Percentiles rank a stretch among this genome's conserved stretches.
These are phyloP conservation scores for Pythium plurisporium DNA, from an alignment of 352 stramenopile species.

Conservation along the genomic window DNA sequence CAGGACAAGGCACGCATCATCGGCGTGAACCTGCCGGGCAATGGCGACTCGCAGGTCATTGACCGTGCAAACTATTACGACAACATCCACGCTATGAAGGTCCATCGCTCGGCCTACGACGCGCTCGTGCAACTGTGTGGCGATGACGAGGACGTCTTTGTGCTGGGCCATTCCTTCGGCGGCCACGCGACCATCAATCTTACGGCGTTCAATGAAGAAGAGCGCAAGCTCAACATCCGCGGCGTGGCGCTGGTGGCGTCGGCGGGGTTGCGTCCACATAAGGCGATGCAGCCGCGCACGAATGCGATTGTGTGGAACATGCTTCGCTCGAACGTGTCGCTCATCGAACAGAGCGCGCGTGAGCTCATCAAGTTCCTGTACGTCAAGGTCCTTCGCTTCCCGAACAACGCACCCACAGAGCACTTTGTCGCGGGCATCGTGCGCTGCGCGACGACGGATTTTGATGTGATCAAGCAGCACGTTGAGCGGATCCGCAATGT, in stretches of 20 bases:
- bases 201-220: constrained; percentile 14
- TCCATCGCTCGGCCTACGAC: constrained; percentile 19
- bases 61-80: constrained; percentile 22
- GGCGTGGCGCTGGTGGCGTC: constrained; percentile 28
- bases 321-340: constrained; percentile 13
- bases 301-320: constrained; percentile 13
- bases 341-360: constrained; percentile 4
- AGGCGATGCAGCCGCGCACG: constrained; percentile 20
- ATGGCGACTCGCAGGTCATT: constrained; percentile 16
- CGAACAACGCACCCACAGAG: constrained; percentile 12
- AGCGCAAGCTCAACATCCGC: constrained; percentile 12
- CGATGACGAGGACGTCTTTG: constrained; percentile 17
- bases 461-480: constrained; percentile 37
- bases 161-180: constrained; percentile 31
- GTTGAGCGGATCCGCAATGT: constrained; percentile 27
- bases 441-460: constrained; percentile 46
- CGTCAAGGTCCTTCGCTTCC: constrained; percentile 20
- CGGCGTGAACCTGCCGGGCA: constrained; percentile 28
- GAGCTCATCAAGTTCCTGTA: constrained; percentile 17
- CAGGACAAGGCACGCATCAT: constrained; percentile 23
- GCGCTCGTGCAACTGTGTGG: constrained; percentile 6
- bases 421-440: constrained; percentile 59
- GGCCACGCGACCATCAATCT: constrained; percentile 27
- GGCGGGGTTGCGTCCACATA: constrained; percentile 33
- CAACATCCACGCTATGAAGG: constrained; percentile 12